phyloP scores from a whole-genome alignment of 768 basidiomycete genomes.

The Mycena metata region DNA sequence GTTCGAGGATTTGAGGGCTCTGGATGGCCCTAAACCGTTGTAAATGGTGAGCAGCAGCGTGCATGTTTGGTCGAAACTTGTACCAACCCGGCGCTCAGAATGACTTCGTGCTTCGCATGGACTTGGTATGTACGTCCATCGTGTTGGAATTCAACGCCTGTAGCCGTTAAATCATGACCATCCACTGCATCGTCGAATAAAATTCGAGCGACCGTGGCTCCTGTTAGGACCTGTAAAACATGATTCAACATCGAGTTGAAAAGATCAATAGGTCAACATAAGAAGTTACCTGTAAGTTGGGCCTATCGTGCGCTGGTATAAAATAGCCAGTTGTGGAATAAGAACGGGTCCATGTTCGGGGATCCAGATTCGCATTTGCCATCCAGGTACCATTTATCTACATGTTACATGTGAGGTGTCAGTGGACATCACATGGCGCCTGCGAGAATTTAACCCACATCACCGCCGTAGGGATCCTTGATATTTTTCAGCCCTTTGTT shows the following conservation, averaged over 20 bases:
- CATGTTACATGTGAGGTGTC: conserved; percentile 40
- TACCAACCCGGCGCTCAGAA: conserved; percentile 58
- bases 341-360: conserved; percentile 44
- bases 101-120: conserved; percentile 63
- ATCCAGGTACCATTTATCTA: conserved; percentile 38
- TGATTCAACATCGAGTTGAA: conserved; percentile 36
- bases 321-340: conserved; percentile 48
- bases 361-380: conserved; percentile 44
- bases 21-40: neutral
- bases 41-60: neutral
- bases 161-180: conserved; percentile 51
- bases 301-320: conserved; percentile 21
- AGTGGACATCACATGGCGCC: neutral
- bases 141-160: conserved; percentile 61
- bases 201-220: conserved; percentile 45
- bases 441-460: conserved; percentile 37
- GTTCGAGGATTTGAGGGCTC: conserved; percentile 25
- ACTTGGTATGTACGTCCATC: conserved; percentile 48
- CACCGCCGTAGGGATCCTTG: conserved; percentile 49
- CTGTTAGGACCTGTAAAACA: conserved; percentile 34
- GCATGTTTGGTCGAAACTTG: neutral
- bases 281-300: conserved; percentile 37
- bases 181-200: conserved; percentile 37
- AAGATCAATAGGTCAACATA: conserved; percentile 40
- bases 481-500: conserved; percentile 43